A percentile compares a stretch with the other conserved stretches of the same genome.
Conservation (phyloP, 2,329 filamentous ascomycete species). For the Beauveria sp. region DNA sequence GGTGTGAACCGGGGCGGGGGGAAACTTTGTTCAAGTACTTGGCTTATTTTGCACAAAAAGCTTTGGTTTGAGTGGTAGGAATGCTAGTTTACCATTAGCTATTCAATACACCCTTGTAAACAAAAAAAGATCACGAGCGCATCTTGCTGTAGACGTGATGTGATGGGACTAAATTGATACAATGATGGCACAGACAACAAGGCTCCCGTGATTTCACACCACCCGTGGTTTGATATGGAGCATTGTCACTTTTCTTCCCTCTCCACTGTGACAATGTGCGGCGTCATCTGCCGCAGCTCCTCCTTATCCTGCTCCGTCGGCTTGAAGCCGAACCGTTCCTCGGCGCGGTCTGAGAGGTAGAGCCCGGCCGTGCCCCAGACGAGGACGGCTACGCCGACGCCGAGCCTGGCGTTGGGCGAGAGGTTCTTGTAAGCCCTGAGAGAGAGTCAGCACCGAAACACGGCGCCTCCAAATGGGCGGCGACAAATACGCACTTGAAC, state of each 20-base stretch:
- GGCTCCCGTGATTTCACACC: not conserved
- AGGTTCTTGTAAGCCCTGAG: conserved; percentile 63
- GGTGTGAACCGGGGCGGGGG: not conserved
- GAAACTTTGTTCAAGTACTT: conserved; percentile 2
- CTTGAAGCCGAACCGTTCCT: conserved; percentile 64
- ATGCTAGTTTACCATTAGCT: conserved; percentile 4
- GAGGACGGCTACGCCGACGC: conserved; percentile 67
- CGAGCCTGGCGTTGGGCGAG: conserved; percentile 58
- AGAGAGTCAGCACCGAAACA: not conserved
- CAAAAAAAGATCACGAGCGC: not conserved
- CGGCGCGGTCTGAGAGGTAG: conserved; percentile 64
- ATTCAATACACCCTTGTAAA: conserved; percentile 4
- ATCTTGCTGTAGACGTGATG: not conserved
- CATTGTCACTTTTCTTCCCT: conserved; percentile 12
- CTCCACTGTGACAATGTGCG: conserved; percentile 56
- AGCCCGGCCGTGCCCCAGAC: conserved; percentile 68
- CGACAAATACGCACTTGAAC: no score
- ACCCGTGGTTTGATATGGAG: not conserved
- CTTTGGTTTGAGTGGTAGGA: conserved; percentile 7
- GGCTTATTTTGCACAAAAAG: conserved; percentile 12
- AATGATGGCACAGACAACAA: not conserved
- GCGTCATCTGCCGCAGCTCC: conserved; percentile 52
- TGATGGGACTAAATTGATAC: not conserved
- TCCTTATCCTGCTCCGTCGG: conserved; percentile 68
- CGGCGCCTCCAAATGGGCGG: no score